A percentile compares a stretch with the other conserved stretches of the same genome.
phyloP scores from a whole-genome alignment of 1,284 basidiomycete genomes.

The Heterobasidion parviporum region DNA sequence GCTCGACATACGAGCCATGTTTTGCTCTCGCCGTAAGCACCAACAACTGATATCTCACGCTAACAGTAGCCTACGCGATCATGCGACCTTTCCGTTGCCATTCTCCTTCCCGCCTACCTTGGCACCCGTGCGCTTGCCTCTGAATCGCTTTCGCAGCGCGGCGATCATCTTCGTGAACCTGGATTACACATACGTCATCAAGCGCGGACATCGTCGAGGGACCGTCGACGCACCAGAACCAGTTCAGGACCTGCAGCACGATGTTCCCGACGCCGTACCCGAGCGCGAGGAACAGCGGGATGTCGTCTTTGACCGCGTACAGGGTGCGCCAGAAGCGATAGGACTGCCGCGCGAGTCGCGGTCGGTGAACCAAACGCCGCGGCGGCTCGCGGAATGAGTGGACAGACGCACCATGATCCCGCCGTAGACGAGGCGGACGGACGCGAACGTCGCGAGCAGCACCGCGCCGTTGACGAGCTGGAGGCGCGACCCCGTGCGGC shows the following conservation, averaged over 20 bases:
- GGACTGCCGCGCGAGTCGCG: conserved; percentile 31
- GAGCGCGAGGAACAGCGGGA: conserved; percentile 38
- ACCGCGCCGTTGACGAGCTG: conserved; percentile 61
- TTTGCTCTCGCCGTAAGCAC: too few relatives aligned
- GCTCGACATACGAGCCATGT: too few relatives aligned
- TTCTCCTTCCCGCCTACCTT: background rate
- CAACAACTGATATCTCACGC: too few relatives aligned
- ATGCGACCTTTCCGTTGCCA: background rate
- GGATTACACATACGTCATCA: background rate
- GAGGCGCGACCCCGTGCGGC: conserved; percentile 52
- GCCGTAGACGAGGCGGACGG: conserved; percentile 57
- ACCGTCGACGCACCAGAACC: conserved; percentile 49
- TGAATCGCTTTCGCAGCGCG: conserved; percentile 48
- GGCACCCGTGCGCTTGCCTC: background rate
- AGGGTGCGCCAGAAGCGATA: conserved; percentile 54
- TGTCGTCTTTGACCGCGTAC: conserved; percentile 34
- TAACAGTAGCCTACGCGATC: too few relatives aligned
- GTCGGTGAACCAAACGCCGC: background rate
- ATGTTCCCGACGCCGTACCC: conserved; percentile 50
- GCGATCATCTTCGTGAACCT: conserved; percentile 67
- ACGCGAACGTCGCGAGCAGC: conserved; percentile 57
- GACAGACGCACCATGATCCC: conserved; percentile 42
- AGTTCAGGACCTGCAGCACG: conserved; percentile 56
- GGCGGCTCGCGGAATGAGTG: background rate
- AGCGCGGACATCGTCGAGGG: background rate